Percentiles rank a stretch among this genome's conserved stretches.
Conservation (phyloP, 805 yeast species). For the Saccharomyces mikatae region DNA sequence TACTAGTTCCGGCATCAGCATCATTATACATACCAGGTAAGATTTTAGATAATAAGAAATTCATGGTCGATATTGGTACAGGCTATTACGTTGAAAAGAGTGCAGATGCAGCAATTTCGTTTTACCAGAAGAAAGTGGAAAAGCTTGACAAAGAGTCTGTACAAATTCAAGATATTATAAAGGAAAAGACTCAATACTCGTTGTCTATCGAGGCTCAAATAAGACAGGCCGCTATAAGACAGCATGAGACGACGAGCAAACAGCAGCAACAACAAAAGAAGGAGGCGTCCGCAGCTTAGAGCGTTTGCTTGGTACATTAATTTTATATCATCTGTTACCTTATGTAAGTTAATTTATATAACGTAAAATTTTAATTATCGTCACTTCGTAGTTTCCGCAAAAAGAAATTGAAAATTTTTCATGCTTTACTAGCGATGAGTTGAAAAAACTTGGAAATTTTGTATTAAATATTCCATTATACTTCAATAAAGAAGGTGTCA, state of each 20-base stretch:
- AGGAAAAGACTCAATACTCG: slow-evolving; percentile 53
- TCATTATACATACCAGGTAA: slow-evolving; percentile 87
- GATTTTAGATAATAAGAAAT: slow-evolving; percentile 54
- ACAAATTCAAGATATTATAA: slow-evolving; percentile 66
- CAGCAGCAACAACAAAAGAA: slow-evolving; percentile 3
- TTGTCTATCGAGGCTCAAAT: slow-evolving; percentile 27
- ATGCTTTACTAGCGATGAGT: slow-evolving; percentile 4
- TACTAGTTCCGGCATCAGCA: slow-evolving; percentile 81
- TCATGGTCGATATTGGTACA: slow-evolving; percentile 90
- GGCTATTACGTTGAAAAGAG: slow-evolving; percentile 87
- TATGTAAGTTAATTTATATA: not conserved
- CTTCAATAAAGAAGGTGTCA: not conserved
- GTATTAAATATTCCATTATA: not conserved
- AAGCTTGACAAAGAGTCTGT: slow-evolving; percentile 67
- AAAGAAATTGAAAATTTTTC: not conserved
- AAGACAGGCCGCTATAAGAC: slow-evolving; percentile 22
- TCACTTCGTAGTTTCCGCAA: not conserved
- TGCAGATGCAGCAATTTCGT: slow-evolving; percentile 55
- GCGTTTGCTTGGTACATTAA: slow-evolving; percentile 17
- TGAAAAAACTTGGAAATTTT: slow-evolving; percentile 2
- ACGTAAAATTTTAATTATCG: not conserved
- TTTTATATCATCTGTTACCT: not conserved
- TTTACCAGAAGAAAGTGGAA: slow-evolving; percentile 63
- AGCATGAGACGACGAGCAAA: slow-evolving; percentile 13
- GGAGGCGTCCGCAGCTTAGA: slow-evolving; percentile 30